Evolutionary conservation across 2,329 filamentous ascomycete species (phyloP), one percentile per base, ranked within the genome.

Genomic region (Colletotrichum siamense): DNA sequence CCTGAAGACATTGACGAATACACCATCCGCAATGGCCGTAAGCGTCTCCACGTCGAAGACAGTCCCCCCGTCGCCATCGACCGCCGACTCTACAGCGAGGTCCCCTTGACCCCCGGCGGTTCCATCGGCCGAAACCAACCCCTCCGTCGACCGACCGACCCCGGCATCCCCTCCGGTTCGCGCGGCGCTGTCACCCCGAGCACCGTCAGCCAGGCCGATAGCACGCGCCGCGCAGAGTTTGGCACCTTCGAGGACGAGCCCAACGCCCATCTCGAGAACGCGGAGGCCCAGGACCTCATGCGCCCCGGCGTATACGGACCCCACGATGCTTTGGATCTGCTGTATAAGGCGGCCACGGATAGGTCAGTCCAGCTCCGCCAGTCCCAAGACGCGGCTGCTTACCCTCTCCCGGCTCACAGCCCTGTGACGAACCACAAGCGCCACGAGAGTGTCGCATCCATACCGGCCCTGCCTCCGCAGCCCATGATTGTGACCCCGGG

Each of bases 261-360:
- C 32, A 92, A 92, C 79, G 90, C 90, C 74, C 91, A 91, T 66
- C 83, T 93, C 26, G 91, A 93, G 82, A 94, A 94, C 80, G 85
- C 92, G 8, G 92, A 94, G 84, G 92, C 92, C 26, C 90, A 91
- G 81, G 88, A 88, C 10, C 91, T 93, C 74, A 93, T 94, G 92
- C 87, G 92, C 36, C 88, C 87, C 71, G 94, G 95, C 79, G 93
- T 99, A 61, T 98, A 96, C 84, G 96, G 96, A 44, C 96, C 95
- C 5, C 96, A 98, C 82, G 96, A 99, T 87, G 96, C 96, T 28
- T 89, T 99, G 64, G 96, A 98, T 83, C 89, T 98, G 73, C 90
- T 99, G 18, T 98, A 98, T 82, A 96, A 98, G 86, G 96, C 96
- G 24, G 96, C 92, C 34, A 93, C 92, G 55, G 90, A 93, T 82